These are phyloP conservation scores for Balakata baccata DNA, from an alignment of 345 rosid species.

Conservation along the genomic window DNA sequence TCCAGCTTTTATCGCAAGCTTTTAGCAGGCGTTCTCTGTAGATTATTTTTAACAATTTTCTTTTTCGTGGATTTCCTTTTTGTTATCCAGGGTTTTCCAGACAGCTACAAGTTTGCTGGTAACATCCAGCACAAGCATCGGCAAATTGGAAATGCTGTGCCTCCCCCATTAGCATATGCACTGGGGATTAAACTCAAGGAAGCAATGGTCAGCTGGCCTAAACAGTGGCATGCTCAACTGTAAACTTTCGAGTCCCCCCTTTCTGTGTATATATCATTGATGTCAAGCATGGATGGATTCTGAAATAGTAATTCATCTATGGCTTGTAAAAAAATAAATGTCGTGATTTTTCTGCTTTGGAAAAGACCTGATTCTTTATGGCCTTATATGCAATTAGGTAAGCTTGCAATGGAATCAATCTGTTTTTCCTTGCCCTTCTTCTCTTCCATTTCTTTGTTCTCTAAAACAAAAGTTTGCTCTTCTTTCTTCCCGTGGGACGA, in stretches of 20 bases:
- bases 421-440: too few species aligned
- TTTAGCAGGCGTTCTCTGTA: not conserved
- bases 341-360: too few species aligned
- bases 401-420: too few species aligned
- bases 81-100: conserved; percentile 74
- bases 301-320: not conserved
- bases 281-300: not conserved
- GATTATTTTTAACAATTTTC: not conserved
- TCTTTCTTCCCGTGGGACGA: too few species aligned
- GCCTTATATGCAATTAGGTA: too few species aligned
- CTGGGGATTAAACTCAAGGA: conserved; percentile 81
- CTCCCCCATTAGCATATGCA: conserved; percentile 81
- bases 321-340: not conserved
- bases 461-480: too few species aligned
- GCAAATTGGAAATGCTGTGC: conserved; percentile 94
- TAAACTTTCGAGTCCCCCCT: not conserved
- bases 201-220: conserved; percentile 40
- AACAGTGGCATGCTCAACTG: not conserved
- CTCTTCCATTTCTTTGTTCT: too few species aligned
- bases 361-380: too few species aligned
- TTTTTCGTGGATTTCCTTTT: too few species aligned
- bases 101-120: conserved; percentile 60
- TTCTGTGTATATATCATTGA: not conserved
- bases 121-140: conserved; percentile 59
- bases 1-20: not conserved